These are phyloP conservation scores for Pestalotiopsis sp. DNA, from an alignment of 2,329 filamentous ascomycete species.

Conservation along the genomic window DNA sequence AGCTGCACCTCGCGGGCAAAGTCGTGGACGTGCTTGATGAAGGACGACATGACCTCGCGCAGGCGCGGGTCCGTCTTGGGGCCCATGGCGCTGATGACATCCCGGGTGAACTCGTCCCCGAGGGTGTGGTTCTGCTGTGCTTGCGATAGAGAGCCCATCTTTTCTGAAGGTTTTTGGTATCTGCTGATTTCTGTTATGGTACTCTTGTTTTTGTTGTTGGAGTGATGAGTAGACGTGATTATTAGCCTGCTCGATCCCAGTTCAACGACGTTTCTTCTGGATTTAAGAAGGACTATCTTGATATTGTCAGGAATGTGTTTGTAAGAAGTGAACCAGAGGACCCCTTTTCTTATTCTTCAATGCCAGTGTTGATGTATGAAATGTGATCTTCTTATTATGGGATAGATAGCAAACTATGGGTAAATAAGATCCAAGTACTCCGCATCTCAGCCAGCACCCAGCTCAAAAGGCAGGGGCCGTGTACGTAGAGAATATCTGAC, in stretches of 20 bases:
- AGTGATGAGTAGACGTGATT: neutral
- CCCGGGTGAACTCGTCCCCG: conserved; percentile 52
- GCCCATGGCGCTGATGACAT: conserved; percentile 61
- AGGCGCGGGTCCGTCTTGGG: conserved; percentile 59
- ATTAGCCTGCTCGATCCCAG: neutral
- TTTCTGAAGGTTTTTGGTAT: neutral
- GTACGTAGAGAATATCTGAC: neutral
- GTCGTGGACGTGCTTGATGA: conserved; percentile 64
- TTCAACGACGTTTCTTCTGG: neutral
- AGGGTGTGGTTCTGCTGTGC: neutral
- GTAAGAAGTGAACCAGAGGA: neutral
- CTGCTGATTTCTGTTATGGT: neutral
- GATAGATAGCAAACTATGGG: neutral
- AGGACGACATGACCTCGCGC: conserved; percentile 52
- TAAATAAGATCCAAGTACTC: neutral
- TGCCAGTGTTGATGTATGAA: neutral
- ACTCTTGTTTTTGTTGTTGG: neutral
- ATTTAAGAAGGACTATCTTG: neutral
- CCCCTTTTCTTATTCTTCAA: neutral
- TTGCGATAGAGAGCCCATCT: conserved; percentile 1
- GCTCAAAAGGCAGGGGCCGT: neutral
- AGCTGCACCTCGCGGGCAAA: conserved; percentile 65
- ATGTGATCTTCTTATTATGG: neutral
- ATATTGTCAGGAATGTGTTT: neutral
- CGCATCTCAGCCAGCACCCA: neutral